Evolutionary conservation across 179 eudicot species (phyloP).

Genomic region (Amaranthus tricolor): DNA sequence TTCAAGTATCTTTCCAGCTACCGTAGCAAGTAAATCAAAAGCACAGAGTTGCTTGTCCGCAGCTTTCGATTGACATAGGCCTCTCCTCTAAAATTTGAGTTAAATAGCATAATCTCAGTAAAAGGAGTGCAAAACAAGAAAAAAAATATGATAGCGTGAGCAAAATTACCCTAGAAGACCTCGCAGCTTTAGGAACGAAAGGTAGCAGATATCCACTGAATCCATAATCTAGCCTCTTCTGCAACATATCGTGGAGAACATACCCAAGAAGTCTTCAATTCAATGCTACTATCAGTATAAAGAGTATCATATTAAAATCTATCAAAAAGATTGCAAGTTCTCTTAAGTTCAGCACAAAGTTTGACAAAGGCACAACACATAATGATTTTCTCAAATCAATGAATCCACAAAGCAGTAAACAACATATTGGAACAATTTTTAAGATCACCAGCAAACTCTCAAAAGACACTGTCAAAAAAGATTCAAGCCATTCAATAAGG

Average conservation of each 20-base stretch:
- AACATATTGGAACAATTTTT: too few relatives aligned
- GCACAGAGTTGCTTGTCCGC: conserved; percentile 61
- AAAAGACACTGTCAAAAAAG: too few relatives aligned
- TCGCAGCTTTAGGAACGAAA: conserved; percentile 67
- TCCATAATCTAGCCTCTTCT: conserved; percentile 73
- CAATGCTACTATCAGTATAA: conserved; percentile 6
- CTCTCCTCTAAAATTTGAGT: conserved; percentile 51
- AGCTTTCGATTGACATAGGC: conserved; percentile 41
- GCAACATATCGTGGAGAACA: conserved; percentile 78
- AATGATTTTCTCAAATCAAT: not conserved
- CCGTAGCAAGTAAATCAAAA: conserved; percentile 77
- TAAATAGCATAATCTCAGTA: conserved; percentile 2
- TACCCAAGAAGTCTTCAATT: conserved; percentile 37
- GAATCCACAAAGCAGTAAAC: too few relatives aligned
- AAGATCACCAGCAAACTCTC: too few relatives aligned
- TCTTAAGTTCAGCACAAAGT: not conserved
- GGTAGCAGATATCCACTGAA: conserved; percentile 81
- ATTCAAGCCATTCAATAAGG: too few relatives aligned
- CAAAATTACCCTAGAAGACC: conserved; percentile 78
- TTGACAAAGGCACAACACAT: not conserved
- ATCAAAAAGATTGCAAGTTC: not conserved
- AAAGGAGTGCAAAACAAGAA: not conserved
- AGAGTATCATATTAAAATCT: not conserved
- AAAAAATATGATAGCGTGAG: not conserved
- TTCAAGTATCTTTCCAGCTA: conserved; percentile 77